These are phyloP conservation scores for Parietichytrium sp. DNA, from an alignment of 108 stramenopile genomes.

Conservation along the genomic window DNA sequence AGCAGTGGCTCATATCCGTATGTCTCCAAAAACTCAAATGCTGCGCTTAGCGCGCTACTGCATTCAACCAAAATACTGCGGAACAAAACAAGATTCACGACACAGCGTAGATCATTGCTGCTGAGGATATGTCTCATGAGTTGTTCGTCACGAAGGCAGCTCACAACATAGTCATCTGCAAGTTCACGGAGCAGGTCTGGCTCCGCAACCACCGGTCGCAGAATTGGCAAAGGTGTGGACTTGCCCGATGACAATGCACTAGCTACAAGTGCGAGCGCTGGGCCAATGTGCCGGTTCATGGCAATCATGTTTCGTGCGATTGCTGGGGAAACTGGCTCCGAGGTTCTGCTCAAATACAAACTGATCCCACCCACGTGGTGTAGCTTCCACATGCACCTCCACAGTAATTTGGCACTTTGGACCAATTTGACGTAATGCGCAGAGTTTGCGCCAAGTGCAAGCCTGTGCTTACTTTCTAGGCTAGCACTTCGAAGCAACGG, in stretches of 20 bases:
- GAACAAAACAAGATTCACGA: no score
- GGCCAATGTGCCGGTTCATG: neutral
- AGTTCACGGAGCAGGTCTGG: neutral
- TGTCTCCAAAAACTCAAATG: no score
- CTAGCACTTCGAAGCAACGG: neutral
- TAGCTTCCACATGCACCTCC: neutral
- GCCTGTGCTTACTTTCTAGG: neutral
- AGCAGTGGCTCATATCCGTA: no score
- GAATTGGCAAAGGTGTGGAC: neutral
- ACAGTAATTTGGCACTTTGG: neutral
- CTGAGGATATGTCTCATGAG: no score
- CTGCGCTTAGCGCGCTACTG: no score
- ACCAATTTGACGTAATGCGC: neutral
- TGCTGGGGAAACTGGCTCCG: neutral
- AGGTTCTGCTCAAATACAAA: neutral
- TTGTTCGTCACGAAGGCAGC: no score
- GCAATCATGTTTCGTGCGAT: neutral
- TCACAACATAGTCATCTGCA: no score
- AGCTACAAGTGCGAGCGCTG: neutral
- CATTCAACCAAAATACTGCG: no score
- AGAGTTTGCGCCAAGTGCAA: neutral
- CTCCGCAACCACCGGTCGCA: neutral
- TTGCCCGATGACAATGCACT: neutral
- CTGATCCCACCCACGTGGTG: neutral
- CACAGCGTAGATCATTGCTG: no score